phyloP scores from a whole-genome alignment of 1,284 basidiomycete species.

The Rhodotorula sp. region DNA sequence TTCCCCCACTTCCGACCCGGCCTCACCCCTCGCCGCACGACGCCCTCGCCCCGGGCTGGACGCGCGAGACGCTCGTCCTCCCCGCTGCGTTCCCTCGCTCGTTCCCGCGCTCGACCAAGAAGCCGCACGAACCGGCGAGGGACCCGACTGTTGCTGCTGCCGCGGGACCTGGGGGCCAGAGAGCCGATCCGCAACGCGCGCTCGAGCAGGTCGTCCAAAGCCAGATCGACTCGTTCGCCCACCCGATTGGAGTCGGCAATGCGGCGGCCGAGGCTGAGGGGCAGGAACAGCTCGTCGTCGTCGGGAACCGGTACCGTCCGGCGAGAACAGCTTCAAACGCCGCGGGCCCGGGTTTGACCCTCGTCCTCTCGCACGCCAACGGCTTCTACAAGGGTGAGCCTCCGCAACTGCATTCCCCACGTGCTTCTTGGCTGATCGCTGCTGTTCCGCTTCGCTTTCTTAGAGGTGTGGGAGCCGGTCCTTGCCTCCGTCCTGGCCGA shows the following conservation, averaged over 20 bases:
- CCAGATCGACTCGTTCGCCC: constrained; percentile 23
- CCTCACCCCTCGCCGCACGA: constrained; percentile 1
- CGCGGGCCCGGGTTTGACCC: constrained; percentile 53
- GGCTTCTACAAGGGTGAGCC: constrained; percentile 72
- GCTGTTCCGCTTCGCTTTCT: background rate
- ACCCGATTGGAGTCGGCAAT: constrained; percentile 8
- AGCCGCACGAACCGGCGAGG: background rate
- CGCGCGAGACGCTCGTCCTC: constrained; percentile 16
- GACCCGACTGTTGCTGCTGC: constrained; percentile 1
- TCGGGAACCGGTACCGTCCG: constrained; percentile 31
- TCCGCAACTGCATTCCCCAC: too few species aligned
- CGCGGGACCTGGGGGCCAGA: background rate
- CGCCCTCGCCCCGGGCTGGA: constrained; percentile 29
- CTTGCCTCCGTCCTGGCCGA: constrained; percentile 54
- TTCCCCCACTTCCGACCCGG: constrained; percentile 19
- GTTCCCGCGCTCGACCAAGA: constrained; percentile 6
- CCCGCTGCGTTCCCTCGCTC: constrained; percentile 39
- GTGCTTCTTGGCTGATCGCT: background rate
- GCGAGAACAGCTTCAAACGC: background rate
- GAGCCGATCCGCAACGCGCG: constrained; percentile 12
- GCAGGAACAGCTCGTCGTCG: constrained; percentile 34
- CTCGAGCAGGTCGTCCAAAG: constrained; percentile 13
- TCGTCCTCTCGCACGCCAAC: constrained; percentile 74
- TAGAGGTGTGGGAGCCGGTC: constrained; percentile 66
- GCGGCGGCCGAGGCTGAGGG: background rate